These are phyloP conservation scores for Auriscalpium microsporum DNA, from an alignment of 768 basidiomycete species.

Conservation along the genomic window DNA sequence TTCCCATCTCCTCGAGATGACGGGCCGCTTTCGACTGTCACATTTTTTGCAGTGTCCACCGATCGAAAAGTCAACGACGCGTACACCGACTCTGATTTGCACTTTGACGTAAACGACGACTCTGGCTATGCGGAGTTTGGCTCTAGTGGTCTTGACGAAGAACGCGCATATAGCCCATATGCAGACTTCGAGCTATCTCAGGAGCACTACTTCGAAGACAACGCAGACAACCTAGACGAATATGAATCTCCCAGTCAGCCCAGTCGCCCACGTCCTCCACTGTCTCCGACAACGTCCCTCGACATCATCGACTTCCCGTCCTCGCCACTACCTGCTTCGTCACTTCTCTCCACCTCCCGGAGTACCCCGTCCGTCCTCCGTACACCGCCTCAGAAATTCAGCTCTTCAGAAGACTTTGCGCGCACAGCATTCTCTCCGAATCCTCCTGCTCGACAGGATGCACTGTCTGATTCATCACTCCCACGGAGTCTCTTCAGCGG, in stretches of 20 bases:
- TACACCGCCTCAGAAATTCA: neutral
- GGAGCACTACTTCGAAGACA: neutral
- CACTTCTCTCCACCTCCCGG: neutral
- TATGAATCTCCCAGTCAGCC: neutral
- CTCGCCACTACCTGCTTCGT: neutral
- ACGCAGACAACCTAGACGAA: neutral
- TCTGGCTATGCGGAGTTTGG: neutral
- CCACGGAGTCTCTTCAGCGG: neutral
- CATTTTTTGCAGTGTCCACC: too few species aligned
- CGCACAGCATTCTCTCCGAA: too few species aligned
- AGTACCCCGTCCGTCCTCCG: neutral
- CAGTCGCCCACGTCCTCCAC: neutral
- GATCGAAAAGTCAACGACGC: too few species aligned
- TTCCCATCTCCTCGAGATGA: too few species aligned
- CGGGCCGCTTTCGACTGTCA: too few species aligned
- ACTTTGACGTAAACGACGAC: neutral
- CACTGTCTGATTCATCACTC: too few species aligned
- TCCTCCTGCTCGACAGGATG: too few species aligned
- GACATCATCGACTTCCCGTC: neutral
- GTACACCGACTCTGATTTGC: too few species aligned
- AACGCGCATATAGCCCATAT: neutral
- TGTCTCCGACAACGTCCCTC: neutral
- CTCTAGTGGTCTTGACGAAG: neutral
- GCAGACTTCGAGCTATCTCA: neutral
- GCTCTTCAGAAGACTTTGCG: too few species aligned